Evolutionary conservation across 805 yeast species (phyloP).

Genomic region (Candida pini): DNA sequence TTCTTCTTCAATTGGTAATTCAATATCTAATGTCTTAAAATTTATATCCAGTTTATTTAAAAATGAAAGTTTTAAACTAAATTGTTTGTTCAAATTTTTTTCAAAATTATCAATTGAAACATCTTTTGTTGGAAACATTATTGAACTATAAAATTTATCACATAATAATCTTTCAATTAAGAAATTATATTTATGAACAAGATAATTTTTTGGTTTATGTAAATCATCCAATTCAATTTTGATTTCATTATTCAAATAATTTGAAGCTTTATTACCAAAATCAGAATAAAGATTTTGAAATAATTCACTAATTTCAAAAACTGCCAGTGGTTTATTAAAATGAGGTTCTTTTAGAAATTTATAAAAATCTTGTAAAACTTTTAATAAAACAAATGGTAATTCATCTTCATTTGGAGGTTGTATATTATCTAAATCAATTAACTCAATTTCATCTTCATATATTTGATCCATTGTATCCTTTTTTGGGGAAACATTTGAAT

Average conservation of each 20-base stretch:
- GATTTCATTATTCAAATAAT: slow-evolving; percentile 15
- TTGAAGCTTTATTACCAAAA: slow-evolving; percentile 18
- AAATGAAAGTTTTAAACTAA: slow-evolving; percentile 22
- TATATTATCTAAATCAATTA: not conserved
- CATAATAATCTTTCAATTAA: slow-evolving; percentile 28
- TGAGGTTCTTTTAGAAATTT: slow-evolving; percentile 30
- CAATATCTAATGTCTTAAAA: slow-evolving; percentile 26
- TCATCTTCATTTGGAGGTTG: slow-evolving; percentile 12
- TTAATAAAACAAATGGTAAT: slow-evolving; percentile 22
- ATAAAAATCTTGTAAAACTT: slow-evolving; percentile 23
- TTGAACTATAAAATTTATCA: slow-evolving; percentile 28
- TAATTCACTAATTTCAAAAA: slow-evolving; percentile 29
- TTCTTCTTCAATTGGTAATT: slow-evolving; percentile 22
- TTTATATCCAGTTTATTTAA: slow-evolving; percentile 20
- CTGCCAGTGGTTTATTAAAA: slow-evolving; percentile 30
- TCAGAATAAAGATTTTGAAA: slow-evolving; percentile 29
- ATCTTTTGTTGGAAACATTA: slow-evolving; percentile 28
- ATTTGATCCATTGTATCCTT: not conserved
- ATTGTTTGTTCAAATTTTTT: slow-evolving; percentile 19
- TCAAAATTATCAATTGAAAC: slow-evolving; percentile 27
- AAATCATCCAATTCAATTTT: slow-evolving; percentile 20
- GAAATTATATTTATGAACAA: slow-evolving; percentile 23
- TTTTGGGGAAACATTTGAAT: not conserved
- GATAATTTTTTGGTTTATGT: slow-evolving; percentile 10
- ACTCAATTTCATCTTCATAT: not conserved